These are phyloP conservation scores for Pyrus hybrid DNA, from an alignment of 331 rosid species.

Conservation along the genomic window DNA sequence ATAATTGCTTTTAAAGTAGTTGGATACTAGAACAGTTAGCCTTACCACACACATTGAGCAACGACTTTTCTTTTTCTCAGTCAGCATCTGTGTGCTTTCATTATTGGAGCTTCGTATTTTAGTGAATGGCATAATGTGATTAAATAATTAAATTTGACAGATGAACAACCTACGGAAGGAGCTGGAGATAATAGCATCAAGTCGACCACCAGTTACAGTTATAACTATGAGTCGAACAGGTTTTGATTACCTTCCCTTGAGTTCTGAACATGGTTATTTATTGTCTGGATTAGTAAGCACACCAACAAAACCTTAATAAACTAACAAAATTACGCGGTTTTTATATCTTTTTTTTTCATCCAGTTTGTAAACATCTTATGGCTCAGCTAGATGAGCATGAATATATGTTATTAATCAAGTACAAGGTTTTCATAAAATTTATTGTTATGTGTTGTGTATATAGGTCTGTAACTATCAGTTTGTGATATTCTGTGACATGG, in stretches of 20 bases:
- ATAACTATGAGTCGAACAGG: slow-evolving; percentile 61
- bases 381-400: background rate
- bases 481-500: slow-evolving; percentile 12
- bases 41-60: background rate
- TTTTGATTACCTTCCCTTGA: slow-evolving; percentile 10
- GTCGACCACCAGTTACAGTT: slow-evolving; percentile 48
- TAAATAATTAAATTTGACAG: slow-evolving; percentile 32
- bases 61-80: background rate
- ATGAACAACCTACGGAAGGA: slow-evolving; percentile 67
- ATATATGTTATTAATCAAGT: background rate
- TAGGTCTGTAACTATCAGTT: background rate
- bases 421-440: background rate
- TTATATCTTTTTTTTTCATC: background rate
- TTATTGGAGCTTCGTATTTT: background rate
- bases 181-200: slow-evolving; percentile 45
- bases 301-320: background rate
- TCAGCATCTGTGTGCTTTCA: background rate
- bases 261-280: background rate
- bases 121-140: background rate
- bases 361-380: background rate
- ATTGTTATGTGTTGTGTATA: background rate
- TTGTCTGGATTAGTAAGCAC: background rate
- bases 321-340: background rate
- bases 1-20: background rate
- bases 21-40: background rate